Conservation (phyloP, 2,329 filamentous ascomycete genomes). For the Helotiales sp. region DNA sequence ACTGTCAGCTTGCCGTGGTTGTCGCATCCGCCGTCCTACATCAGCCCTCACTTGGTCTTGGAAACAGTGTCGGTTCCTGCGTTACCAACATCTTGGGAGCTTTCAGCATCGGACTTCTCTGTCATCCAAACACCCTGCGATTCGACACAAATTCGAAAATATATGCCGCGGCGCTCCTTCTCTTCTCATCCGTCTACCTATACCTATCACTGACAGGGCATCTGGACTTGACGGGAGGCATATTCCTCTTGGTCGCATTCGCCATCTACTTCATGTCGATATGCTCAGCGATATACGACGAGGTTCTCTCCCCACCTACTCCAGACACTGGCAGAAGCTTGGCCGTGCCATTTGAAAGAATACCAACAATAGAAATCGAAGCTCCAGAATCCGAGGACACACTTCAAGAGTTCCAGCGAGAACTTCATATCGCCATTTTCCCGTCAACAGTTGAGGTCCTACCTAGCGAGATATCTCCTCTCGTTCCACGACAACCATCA, state of each 20-base stretch:
- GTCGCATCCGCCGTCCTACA: conserved; percentile 45
- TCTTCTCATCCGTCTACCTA: conserved; percentile 41
- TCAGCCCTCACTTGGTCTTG: conserved; percentile 47
- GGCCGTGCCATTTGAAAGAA: too few species aligned
- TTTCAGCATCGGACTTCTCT: conserved; percentile 51
- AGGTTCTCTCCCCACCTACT: conserved; percentile 41
- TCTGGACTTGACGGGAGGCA: conserved; percentile 39
- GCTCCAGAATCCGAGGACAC: not conserved
- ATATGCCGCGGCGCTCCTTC: conserved; percentile 46
- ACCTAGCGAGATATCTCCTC: conserved; percentile 2
- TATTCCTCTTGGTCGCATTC: conserved; percentile 43
- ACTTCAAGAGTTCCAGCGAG: conserved; percentile 2
- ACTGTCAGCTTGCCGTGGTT: conserved; percentile 46
- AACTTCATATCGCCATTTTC: conserved; percentile 11
- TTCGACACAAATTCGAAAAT: conserved; percentile 50
- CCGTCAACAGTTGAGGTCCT: conserved; percentile 13
- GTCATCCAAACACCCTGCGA: conserved; percentile 33
- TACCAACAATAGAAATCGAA: conserved; percentile 26
- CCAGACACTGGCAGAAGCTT: conserved; percentile 41
- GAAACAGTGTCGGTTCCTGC: conserved; percentile 51
- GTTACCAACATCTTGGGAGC: conserved; percentile 57
- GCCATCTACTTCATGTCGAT: conserved; percentile 45
- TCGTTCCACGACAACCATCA: not conserved
- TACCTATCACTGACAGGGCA: conserved; percentile 32
- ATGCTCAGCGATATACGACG: conserved; percentile 44